Percentiles rank a stretch among this genome's conserved stretches.
These are phyloP conservation scores for Bruguiera parviflora DNA, from an alignment of 345 rosid genomes.

Conservation along the genomic window DNA sequence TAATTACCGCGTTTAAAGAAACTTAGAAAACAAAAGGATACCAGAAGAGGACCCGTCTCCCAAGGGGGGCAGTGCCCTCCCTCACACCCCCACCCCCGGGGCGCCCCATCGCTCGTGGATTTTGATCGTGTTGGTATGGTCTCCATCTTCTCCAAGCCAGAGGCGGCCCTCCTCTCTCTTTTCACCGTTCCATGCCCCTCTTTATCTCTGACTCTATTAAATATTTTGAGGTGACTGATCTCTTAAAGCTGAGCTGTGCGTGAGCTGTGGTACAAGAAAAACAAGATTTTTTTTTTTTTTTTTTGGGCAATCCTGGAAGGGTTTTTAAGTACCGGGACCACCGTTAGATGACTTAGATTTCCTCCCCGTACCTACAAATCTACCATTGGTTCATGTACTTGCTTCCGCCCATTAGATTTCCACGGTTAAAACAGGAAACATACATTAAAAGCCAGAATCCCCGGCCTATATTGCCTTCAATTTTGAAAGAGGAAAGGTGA, in stretches of 20 bases:
- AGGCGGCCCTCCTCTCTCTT: constrained; percentile 17
- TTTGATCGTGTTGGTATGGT: neutral
- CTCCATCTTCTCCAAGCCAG: constrained; percentile 44
- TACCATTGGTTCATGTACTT: constrained; percentile 6
- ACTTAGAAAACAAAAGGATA: too few relatives aligned
- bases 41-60: constrained; percentile 14
- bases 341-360: constrained; percentile 26
- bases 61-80: constrained; percentile 22
- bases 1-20: too few relatives aligned
- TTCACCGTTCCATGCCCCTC: neutral
- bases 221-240: neutral
- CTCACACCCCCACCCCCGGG: too few relatives aligned
- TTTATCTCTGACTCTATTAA: neutral
- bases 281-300: neutral
- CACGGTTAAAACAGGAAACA: neutral
- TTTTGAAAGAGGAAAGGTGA: neutral
- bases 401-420: neutral
- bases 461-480: neutral
- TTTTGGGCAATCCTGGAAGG: constrained; percentile 3
- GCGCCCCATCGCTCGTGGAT: neutral
- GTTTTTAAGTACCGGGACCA: constrained; percentile 4
- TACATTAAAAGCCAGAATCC: too few relatives aligned
- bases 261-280: neutral
- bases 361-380: constrained; percentile 8
- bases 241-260: neutral